These are phyloP conservation scores for Podila epigama DNA, from an alignment of 192 early-diverging fungal genomes.

Conservation along the genomic window DNA sequence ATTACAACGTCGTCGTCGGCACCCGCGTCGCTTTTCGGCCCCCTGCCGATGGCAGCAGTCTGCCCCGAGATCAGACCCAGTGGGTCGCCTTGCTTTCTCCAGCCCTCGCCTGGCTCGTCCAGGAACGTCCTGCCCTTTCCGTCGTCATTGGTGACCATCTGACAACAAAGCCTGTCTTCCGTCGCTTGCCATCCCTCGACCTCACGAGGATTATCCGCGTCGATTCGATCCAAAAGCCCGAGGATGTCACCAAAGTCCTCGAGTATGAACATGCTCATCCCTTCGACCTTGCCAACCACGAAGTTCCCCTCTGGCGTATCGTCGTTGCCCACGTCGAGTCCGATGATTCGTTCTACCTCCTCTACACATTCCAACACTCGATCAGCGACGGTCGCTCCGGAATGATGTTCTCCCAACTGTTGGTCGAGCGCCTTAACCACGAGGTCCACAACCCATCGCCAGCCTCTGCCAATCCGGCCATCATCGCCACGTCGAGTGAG, in stretches of 20 bases:
- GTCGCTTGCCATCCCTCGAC: conserved; percentile 19
- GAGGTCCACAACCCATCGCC: neutral
- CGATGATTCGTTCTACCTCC: conserved; percentile 20
- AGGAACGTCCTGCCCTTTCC: conserved; percentile 20
- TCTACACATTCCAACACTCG: conserved; percentile 16
- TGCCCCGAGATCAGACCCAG: conserved; percentile 2
- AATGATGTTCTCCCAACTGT: conserved; percentile 10
- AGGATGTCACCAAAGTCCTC: conserved; percentile 15
- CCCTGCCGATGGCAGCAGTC: neutral
- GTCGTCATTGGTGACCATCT: conserved; percentile 29
- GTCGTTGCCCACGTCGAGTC: conserved; percentile 24
- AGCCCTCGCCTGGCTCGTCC: conserved; percentile 29
- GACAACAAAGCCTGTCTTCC: conserved; percentile 9
- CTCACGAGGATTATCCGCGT: conserved; percentile 10
- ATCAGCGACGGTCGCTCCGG: conserved; percentile 23
- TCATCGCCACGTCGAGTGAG: neutral
- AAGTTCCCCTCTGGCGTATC: conserved; percentile 34
- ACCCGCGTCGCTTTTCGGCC: conserved; percentile 4
- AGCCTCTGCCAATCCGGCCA: neutral
- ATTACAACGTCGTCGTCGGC: conserved; percentile 29
- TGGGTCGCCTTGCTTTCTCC: conserved; percentile 22
- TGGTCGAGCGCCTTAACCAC: conserved; percentile 24
- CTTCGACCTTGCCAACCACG: conserved; percentile 2
- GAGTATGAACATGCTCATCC: conserved; percentile 8
- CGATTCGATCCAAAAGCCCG: neutral